Percentiles rank a stretch among this genome's conserved stretches.
Evolutionary conservation across 768 basidiomycete species (phyloP).

Genomic region (Psilocybe cubensis): DNA sequence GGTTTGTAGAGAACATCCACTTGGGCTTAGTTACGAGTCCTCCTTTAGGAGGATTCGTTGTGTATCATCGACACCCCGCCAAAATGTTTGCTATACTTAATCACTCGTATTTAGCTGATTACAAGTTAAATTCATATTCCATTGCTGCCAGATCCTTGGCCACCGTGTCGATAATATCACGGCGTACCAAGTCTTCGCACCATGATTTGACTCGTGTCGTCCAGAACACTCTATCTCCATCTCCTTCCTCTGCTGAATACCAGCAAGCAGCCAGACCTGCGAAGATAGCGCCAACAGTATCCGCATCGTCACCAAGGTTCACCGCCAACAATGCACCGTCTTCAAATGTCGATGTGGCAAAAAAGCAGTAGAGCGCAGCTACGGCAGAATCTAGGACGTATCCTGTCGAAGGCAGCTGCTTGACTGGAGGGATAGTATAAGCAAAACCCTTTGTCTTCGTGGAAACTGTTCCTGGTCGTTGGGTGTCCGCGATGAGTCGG

Average conservation of each 20-base stretch:
- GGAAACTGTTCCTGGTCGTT: slow-evolving; percentile 12
- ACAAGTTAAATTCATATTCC: no score
- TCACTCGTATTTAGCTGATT: no score
- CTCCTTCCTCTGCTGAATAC: slow-evolving; percentile 35
- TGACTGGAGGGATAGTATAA: slow-evolving; percentile 33
- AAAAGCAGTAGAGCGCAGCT: slow-evolving; percentile 49
- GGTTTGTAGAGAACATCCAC: no score
- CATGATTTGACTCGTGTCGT: slow-evolving; percentile 37
- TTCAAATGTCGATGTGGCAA: slow-evolving; percentile 45
- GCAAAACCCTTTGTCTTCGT: slow-evolving; percentile 17
- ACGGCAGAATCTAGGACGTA: slow-evolving; percentile 44
- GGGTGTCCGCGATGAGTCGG: slow-evolving; percentile 33
- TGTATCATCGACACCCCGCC: no score
- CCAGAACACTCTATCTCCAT: slow-evolving; percentile 36
- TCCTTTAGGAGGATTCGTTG: no score
- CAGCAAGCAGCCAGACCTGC: slow-evolving; percentile 49
- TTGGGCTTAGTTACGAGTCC: no score
- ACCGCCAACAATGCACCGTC: slow-evolving; percentile 47
- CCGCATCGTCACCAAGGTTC: slow-evolving; percentile 47
- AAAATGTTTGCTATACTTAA: no score
- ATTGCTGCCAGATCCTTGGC: slow-evolving; percentile 37
- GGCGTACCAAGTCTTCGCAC: slow-evolving; percentile 32
- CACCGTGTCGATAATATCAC: slow-evolving; percentile 38
- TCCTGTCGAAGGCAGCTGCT: slow-evolving; percentile 39
- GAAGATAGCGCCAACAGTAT: slow-evolving; percentile 49